Evolutionary conservation across 805 yeast genomes (phyloP).

Genomic region (Starmerella tilneyi): DNA sequence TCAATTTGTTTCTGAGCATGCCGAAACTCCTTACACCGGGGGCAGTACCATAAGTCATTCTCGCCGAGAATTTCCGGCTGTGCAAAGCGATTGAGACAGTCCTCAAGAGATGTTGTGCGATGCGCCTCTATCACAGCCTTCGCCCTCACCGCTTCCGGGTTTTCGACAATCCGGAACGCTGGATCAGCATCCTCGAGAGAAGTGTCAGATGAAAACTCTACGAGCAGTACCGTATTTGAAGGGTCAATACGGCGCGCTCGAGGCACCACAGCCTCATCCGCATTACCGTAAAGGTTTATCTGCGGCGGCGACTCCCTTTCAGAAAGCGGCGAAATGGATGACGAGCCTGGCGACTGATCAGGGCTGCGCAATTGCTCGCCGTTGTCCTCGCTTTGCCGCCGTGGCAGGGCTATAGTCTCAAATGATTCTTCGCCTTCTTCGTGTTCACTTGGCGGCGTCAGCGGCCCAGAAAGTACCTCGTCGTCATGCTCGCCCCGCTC

Average conservation of each 20-base stretch:
- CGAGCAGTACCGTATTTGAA: conserved; percentile 13
- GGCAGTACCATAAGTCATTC: conserved; percentile 90
- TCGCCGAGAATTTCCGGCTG: conserved; percentile 76
- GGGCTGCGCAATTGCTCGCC: conserved; percentile 3
- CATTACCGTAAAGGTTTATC: neutral
- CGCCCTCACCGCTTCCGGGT: conserved; percentile 17
- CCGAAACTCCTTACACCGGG: conserved; percentile 75
- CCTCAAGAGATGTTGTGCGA: conserved; percentile 47
- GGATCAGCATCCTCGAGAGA: neutral
- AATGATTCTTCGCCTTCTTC: conserved; percentile 3
- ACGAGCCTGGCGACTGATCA: conserved; percentile 7
- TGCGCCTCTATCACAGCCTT: conserved; percentile 25
- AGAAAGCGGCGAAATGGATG: conserved; percentile 6
- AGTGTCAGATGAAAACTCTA: conserved; percentile 10
- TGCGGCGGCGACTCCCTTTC: neutral
- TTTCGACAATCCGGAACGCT: conserved; percentile 11
- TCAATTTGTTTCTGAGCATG: conserved; percentile 87
- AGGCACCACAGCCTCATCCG: neutral
- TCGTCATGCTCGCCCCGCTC: neutral
- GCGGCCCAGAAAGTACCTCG: neutral
- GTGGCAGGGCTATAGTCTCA: neutral
- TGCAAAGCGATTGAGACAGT: conserved; percentile 66
- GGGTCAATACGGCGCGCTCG: neutral
- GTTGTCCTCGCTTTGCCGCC: neutral
- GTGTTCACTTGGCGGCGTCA: neutral